Percentiles rank a stretch among this genome's conserved stretches.
phyloP scores from a whole-genome alignment of 129 eudicot genomes.

The Erigeron canadensis region DNA sequence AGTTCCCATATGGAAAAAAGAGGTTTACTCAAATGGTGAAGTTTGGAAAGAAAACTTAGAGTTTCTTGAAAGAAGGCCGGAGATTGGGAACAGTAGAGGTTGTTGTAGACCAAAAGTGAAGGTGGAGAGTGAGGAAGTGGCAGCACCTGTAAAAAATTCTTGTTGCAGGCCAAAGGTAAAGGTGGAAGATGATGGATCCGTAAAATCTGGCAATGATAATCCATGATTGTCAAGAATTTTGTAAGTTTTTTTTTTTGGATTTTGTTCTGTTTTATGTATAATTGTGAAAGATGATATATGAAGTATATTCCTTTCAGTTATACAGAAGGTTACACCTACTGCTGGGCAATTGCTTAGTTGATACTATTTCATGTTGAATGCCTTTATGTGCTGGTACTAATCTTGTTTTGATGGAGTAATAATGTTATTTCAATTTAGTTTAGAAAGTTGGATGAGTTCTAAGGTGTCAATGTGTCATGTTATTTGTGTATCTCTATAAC shows the following conservation, averaged over 20 bases:
- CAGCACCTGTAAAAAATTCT: constrained; percentile 28
- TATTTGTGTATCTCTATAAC: too few relatives aligned
- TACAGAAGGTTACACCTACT: not conserved
- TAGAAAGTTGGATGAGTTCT: too few relatives aligned
- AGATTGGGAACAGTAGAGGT: constrained; percentile 32
- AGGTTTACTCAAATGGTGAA: constrained; percentile 90
- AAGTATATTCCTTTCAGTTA: not conserved
- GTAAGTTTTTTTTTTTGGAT: not conserved
- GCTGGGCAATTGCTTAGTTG: too few relatives aligned
- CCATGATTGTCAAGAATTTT: constrained; percentile 15
- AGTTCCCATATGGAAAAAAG: constrained; percentile 96
- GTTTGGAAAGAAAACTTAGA: constrained; percentile 88
- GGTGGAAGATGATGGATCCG: constrained; percentile 45
- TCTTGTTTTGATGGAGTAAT: too few relatives aligned
- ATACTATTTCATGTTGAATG: too few relatives aligned
- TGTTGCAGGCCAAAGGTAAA: constrained; percentile 56
- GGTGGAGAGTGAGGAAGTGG: constrained; percentile 37
- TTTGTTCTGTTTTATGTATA: not conserved
- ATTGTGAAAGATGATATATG: not conserved
- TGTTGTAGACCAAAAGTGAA: constrained; percentile 39
- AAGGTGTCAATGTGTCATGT: too few relatives aligned
- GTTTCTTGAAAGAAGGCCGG: constrained; percentile 66
- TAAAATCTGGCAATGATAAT: constrained; percentile 19
- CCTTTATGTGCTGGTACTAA: too few relatives aligned
- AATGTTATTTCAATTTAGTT: too few relatives aligned